Evolutionary conservation across 2,329 filamentous ascomycete species (phyloP), one percentile per base, ranked within the genome.

Genomic region (Cladosporium cucumerinum): DNA sequence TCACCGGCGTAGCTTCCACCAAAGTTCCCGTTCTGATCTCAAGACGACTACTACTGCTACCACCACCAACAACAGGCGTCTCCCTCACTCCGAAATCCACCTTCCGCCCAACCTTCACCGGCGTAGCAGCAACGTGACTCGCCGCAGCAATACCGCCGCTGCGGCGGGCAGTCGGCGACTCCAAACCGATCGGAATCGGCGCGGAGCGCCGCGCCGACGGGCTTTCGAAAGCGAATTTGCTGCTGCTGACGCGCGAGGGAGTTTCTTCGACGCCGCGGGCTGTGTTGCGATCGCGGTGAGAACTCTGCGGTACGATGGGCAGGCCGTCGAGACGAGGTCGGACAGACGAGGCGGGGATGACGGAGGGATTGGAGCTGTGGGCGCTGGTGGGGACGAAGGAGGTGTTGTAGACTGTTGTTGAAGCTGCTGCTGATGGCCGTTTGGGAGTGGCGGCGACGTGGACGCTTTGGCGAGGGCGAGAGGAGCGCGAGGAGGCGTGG

Each of bases 221-320:
- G 62, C 54, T 59, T 52, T 34, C 21, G 39, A 61, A 28, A 25
- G 54, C n/a, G 25, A 55, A 62, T 18, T 55, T 55, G 18, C 4
- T n/a, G 48, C 16, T 61, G 49, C 49, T 62, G 51, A 73, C 75
- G 52, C 39, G 39, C 3, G 78, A 79, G 16, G 80, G 80, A 59
- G 80, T 82, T 39, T 81, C 80, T 61, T 77, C 72, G 61, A 81
- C 68, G n/a, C 66, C 57, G 25, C 34, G 21, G 21, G 48, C 66
- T 68, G 59, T 69, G 73, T 64, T 68, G 69, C 46, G 51, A 8
- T 36, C 30, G 14, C 55, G 54, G 32, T 64, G 65, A 2, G 51
- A 43, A 7, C 34, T 64, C 46, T 64, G 60, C 6, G 54, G 48
- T 21, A 62, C 21, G 10, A 43, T 46, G 2, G 52, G 49, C 30